These are phyloP conservation scores for Colletotrichum orchidophilum DNA, from an alignment of 2,329 filamentous ascomycete genomes.

Conservation along the genomic window DNA sequence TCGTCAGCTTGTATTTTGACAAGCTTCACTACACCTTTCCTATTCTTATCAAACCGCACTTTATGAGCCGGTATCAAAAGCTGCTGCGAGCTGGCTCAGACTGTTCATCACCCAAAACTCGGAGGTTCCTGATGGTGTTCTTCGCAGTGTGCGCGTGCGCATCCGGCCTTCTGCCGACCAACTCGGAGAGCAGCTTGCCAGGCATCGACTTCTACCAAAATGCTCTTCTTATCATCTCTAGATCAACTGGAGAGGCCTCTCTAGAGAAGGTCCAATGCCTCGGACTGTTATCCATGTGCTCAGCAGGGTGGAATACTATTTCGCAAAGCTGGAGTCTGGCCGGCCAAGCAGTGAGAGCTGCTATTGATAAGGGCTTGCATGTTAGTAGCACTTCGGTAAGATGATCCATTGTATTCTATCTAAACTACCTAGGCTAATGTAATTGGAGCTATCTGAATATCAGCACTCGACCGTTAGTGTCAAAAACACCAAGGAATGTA, in stretches of 20 bases:
- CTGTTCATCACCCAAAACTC: constrained; percentile 19
- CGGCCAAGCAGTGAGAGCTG: constrained; percentile 41
- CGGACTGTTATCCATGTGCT: constrained; percentile 41
- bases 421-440: not conserved
- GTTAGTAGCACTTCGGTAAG: constrained; percentile 35
- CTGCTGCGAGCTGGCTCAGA: constrained; percentile 21
- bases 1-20: constrained; percentile 41
- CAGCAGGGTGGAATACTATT: constrained; percentile 43
- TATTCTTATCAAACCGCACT: constrained; percentile 39
- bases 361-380: constrained; percentile 42
- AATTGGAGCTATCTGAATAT: not conserved
- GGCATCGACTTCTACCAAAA: constrained; percentile 39
- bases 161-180: constrained; percentile 37
- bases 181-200: constrained; percentile 28
- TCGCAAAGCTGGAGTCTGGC: constrained; percentile 41
- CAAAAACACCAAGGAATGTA: not conserved
- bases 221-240: constrained; percentile 38
- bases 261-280: constrained; percentile 42
- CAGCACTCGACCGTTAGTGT: not conserved
- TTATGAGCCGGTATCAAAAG: constrained; percentile 37
- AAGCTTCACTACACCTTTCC: constrained; percentile 43
- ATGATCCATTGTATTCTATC: too few relatives aligned
- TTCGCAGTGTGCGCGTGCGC: constrained; percentile 43
- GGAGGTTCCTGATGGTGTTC: constrained; percentile 41
- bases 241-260: constrained; percentile 39